Evolutionary conservation across 1,139 yeast genomes (phyloP).

Genomic region (Debaryomycetaceae sp.): DNA sequence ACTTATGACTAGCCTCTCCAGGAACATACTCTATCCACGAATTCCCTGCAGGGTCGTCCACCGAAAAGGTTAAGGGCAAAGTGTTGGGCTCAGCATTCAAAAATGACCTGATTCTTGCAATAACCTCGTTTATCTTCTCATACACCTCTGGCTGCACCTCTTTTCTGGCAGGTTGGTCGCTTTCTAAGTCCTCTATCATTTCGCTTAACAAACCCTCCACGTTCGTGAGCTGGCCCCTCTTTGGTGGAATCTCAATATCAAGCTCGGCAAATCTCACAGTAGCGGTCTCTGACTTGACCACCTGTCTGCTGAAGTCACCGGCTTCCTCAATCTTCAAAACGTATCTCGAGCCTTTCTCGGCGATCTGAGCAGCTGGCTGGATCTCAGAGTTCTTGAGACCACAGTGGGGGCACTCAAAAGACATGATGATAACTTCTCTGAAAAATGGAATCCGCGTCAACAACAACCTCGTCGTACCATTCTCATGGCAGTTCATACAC

Average conservation of each 20-base stretch:
- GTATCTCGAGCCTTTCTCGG: constrained; percentile 82
- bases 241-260: constrained; percentile 93
- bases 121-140: constrained; percentile 69
- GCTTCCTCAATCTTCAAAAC: constrained; percentile 65
- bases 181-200: constrained; percentile 75
- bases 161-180: constrained; percentile 81
- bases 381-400: constrained; percentile 87
- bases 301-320: constrained; percentile 82
- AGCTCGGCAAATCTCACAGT: constrained; percentile 78
- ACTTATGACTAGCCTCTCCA: constrained; percentile 84
- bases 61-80: constrained; percentile 73
- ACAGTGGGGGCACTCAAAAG: constrained; percentile 95
- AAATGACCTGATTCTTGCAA: constrained; percentile 54
- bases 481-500: constrained; percentile 92
- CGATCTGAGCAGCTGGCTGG: constrained; percentile 88
- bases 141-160: constrained; percentile 68
- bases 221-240: constrained; percentile 88
- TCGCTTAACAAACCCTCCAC: constrained; percentile 85
- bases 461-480: constrained; percentile 79
- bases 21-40: constrained; percentile 94
- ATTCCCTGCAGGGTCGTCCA: constrained; percentile 97
- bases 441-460: constrained; percentile 90
- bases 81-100: constrained; percentile 63
- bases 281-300: constrained; percentile 87
- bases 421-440: constrained; percentile 89